Evolutionary conservation across 495 filamentous ascomycete species (phyloP).

Genomic region (Neurospora pannonica): DNA sequence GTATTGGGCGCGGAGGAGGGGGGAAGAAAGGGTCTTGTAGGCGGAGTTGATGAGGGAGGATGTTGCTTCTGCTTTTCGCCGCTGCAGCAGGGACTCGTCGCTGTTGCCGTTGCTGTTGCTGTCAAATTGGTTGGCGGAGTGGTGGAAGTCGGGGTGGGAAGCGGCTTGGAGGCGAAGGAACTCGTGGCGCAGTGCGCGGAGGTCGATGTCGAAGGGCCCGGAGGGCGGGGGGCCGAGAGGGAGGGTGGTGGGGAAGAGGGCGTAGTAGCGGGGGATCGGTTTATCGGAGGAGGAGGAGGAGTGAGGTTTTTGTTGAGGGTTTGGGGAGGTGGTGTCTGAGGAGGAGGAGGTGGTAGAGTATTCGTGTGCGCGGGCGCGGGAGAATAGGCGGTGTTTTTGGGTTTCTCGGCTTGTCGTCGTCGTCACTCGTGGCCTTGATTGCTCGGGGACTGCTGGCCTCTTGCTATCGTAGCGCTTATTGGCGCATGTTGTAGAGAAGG

Average conservation of each 20-base stretch:
- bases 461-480: not conserved
- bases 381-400: not conserved
- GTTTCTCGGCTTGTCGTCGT: not conserved
- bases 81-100: not conserved
- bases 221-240: constrained; percentile 70
- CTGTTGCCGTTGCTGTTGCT: constrained; percentile 2
- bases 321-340: not conserved
- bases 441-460: not conserved
- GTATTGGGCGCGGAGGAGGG: constrained; percentile 77
- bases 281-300: not conserved
- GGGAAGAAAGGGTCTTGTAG: constrained; percentile 69
- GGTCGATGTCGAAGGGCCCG: constrained; percentile 66
- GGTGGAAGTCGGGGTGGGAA: constrained; percentile 76
- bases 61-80: constrained; percentile 51
- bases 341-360: constrained; percentile 2
- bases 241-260: constrained; percentile 76
- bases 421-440: not conserved
- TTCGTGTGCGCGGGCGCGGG: not conserved
- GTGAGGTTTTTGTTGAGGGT: not conserved
- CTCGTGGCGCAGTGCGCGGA: constrained; percentile 60
- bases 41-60: constrained; percentile 80
- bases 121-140: constrained; percentile 18
- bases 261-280: constrained; percentile 49
- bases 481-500: not conserved
- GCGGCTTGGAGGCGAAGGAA: constrained; percentile 74